phyloP scores from a whole-genome alignment of 78 protist species.

The Dictyostelium discoideum region DNA sequence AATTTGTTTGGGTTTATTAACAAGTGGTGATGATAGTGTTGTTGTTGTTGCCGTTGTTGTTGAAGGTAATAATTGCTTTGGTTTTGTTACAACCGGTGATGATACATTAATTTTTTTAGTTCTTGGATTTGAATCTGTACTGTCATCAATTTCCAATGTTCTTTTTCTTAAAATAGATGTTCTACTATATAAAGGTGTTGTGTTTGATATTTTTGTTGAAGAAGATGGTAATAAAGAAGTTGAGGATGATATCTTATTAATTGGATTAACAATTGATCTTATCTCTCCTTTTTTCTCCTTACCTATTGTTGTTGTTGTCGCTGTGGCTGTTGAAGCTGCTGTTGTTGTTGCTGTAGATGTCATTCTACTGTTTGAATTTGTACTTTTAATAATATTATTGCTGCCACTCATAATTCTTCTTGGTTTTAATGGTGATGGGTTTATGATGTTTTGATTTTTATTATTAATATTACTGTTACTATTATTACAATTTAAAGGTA shows the following conservation, averaged over 20 bases:
- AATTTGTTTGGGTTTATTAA: not conserved
- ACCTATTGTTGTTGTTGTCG: too few relatives aligned
- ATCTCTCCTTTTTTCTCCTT: not conserved
- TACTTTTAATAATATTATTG: not conserved
- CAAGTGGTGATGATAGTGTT: not conserved
- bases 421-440: not conserved
- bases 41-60: not conserved
- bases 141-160: not conserved
- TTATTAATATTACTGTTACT: not conserved
- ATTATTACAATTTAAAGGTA: not conserved
- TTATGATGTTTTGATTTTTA: not conserved
- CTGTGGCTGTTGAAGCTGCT: too few relatives aligned
- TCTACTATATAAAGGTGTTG: not conserved
- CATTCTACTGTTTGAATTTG: not conserved
- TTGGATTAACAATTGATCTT: not conserved
- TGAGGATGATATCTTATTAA: not conserved
- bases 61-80: not conserved
- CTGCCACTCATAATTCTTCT: not conserved
- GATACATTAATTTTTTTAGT: not conserved
- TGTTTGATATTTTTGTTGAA: not conserved
- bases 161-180: not conserved
- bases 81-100: not conserved
- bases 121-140: constrained; percentile 10
- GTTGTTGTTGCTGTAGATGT: not conserved
- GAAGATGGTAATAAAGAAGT: not conserved